Percentiles rank a stretch among this genome's conserved stretches.
Evolutionary conservation across 1,139 yeast species (phyloP).

Genomic region (Pneumocystis murina): DNA sequence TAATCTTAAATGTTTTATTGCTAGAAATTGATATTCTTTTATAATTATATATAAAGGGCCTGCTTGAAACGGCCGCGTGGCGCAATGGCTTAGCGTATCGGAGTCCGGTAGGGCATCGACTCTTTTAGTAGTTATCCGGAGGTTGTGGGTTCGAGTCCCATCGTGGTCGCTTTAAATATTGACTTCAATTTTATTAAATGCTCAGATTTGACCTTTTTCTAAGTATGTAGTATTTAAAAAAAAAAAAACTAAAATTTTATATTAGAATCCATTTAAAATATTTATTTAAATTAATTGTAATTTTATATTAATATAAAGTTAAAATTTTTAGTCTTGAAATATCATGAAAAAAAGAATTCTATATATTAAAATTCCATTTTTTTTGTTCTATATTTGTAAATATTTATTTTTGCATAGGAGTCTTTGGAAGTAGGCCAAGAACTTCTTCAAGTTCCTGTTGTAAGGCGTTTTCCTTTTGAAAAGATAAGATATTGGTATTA

Average conservation of each 20-base stretch:
- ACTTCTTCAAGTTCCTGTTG: background rate
- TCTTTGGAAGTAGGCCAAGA: background rate
- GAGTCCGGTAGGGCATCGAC: background rate
- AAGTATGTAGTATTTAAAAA: background rate
- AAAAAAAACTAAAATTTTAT: too few species aligned
- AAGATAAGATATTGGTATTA: background rate
- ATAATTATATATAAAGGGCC: background rate
- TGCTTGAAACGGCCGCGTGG: background rate
- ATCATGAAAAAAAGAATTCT: background rate
- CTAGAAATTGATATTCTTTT: background rate
- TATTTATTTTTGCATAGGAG: background rate
- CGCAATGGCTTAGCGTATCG: slow-evolving; percentile 1
- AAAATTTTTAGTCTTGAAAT: background rate
- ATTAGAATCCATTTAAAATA: too few species aligned
- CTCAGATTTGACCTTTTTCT: background rate
- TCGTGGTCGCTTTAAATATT: background rate
- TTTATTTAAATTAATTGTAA: too few species aligned
- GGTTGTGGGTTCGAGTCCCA: slow-evolving; percentile 1
- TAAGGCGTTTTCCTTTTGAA: background rate
- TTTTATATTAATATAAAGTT: too few species aligned
- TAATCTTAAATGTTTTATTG: too few species aligned
- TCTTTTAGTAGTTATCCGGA: background rate
- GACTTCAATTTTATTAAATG: too few species aligned
- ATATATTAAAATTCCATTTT: background rate
- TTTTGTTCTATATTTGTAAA: background rate